A percentile compares a stretch with the other conserved stretches of the same genome.
Evolutionary conservation across 139 green algal species (phyloP).

Genomic region (Chlorella ohadii): DNA sequence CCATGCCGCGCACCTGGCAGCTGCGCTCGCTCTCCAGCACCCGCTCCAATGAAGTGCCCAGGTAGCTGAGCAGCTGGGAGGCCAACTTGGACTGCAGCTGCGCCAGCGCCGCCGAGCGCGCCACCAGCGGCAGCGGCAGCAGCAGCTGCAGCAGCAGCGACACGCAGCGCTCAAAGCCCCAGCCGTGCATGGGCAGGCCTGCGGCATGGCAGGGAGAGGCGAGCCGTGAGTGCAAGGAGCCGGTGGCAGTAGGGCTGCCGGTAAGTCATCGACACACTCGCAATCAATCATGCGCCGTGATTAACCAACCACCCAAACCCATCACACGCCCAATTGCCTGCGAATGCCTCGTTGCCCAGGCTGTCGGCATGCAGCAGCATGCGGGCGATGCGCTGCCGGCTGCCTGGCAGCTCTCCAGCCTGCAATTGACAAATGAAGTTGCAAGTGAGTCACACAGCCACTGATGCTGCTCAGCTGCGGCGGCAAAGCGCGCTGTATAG

Average conservation of each 20-base stretch:
- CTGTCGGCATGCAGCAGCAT: constrained; percentile 19
- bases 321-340: not conserved
- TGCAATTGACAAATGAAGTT: not conserved
- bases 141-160: constrained; percentile 29
- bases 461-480: too few species aligned
- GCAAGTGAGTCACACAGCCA: too few species aligned
- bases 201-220: not conserved
- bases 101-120: not conserved
- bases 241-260: too few species aligned
- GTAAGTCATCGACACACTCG: too few species aligned
- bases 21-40: constrained; percentile 29
- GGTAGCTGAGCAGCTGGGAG: constrained; percentile 20
- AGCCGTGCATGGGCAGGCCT: constrained; percentile 4
- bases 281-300: too few species aligned
- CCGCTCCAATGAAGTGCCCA: constrained; percentile 12
- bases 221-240: too few species aligned
- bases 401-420: constrained; percentile 18
- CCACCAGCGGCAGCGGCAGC: constrained; percentile 12
- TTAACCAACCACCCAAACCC: too few species aligned
- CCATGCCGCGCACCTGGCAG: constrained; percentile 29
- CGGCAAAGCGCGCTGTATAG: too few species aligned
- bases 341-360: not conserved
- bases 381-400: constrained; percentile 14
- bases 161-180: constrained; percentile 12
- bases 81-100: constrained; percentile 23